A percentile compares a stretch with the other conserved stretches of the same genome.
These are phyloP conservation scores for Acanthamoeba pearcei DNA, from an alignment of 208 protist genomes.

Conservation along the genomic window DNA sequence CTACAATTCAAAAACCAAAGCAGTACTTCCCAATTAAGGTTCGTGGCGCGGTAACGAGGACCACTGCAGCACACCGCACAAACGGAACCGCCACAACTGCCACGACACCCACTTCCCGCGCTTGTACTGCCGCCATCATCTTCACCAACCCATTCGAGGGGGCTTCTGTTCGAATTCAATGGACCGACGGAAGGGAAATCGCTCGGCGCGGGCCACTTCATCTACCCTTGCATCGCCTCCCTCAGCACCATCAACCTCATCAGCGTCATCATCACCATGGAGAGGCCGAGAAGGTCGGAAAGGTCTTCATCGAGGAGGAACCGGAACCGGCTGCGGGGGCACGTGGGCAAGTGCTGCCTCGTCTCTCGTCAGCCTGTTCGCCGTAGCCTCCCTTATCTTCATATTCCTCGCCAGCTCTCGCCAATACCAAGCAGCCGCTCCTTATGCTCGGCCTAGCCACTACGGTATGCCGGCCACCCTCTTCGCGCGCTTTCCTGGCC, in stretches of 20 bases:
- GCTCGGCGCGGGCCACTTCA: not conserved
- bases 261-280: not conserved
- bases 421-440: not conserved
- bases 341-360: constrained; percentile 9
- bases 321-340: not conserved
- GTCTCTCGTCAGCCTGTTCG: not conserved
- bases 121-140: no score
- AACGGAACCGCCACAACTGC: no score
- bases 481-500: not conserved
- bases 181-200: not conserved
- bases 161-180: not conserved
- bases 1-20: no score
- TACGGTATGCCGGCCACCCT: not conserved
- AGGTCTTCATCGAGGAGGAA: not conserved
- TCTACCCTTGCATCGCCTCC: not conserved
- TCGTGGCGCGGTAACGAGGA: no score
- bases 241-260: no score
- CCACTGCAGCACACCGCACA: no score
- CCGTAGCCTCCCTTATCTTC: not conserved
- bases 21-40: no score
- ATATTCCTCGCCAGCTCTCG: not conserved
- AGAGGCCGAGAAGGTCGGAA: not conserved
- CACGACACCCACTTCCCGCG: no score
- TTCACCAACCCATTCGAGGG: no score
- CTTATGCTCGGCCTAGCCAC: not conserved